Base-by-base conservation (phyloP, 768 basidiomycete species). In the Daedaleopsis sinensis region DNA sequence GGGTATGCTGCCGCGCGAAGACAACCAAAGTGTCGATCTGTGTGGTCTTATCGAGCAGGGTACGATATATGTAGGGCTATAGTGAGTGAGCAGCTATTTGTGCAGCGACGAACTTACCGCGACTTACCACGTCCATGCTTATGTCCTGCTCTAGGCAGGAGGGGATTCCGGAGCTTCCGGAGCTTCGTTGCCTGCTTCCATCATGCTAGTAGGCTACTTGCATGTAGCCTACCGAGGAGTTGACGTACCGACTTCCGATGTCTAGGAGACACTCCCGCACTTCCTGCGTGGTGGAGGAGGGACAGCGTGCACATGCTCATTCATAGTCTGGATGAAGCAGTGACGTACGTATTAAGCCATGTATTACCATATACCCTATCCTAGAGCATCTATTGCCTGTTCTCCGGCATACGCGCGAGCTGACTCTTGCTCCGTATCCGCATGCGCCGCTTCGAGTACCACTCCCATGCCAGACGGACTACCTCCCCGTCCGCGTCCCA, bases 401-500 rank as follows among this genome's bases (percentile, higher is more conserved):
- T 88, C 71, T 87, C 84, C 5, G 90, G 90, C 80, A 84, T 81
- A 57, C 85, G 77, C 48, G 82, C 79, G 58, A 87, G 70, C 76
- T 89, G 85, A 48, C 74, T 77, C 76, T 84, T 82, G 64, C 87
- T 86, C 67, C 91, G 78, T 59, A 89, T 80, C 65, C 89, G 76
- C 3, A 90, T 85, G 27, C 91, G 81, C 53, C 84, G 79, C 73
- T 86, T 80, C 62, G 87, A 82, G 69, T 94, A 97, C 93, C 93
- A 98, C 76, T 96, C 96, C 97, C 97, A 99, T 3, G 93, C 90
- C 59, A 93, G 83, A 59, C 93, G 88, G 62, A 98, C 84, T 13
- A 97, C 81, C 65, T 96, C 92, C 18, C 97, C 97, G 69, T 97
- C 96, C 0, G 97, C 95, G 64, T 96, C 94, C 74, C 91, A 98